phyloP scores from a whole-genome alignment of 129 eudicot species.

The Kitagawia praeruptora region DNA sequence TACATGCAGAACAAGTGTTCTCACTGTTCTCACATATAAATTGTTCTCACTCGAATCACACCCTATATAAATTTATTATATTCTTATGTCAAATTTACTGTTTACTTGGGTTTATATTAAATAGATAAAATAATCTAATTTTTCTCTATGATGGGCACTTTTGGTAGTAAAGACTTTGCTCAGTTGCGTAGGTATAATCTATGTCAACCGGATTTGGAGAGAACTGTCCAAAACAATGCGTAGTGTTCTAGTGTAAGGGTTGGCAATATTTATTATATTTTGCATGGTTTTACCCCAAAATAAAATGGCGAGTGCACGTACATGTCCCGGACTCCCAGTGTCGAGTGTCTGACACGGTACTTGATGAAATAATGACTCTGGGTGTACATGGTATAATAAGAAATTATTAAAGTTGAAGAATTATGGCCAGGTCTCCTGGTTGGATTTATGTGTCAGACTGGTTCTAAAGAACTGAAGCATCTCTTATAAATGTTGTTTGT shows the following conservation, averaged over 20 bases:
- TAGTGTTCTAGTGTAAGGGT: background rate
- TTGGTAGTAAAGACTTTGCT: background rate
- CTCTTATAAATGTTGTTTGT: background rate
- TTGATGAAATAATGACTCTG: background rate
- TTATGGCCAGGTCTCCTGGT: background rate
- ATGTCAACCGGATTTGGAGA: background rate
- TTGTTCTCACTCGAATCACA: no score
- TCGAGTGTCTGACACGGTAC: background rate
- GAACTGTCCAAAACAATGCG: background rate
- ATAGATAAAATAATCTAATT: background rate
- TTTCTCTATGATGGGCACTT: background rate
- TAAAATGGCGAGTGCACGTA: background rate
- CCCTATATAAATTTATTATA: no score
- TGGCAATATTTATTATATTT: background rate
- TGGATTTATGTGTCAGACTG: background rate
- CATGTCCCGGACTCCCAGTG: background rate
- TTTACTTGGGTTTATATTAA: no score
- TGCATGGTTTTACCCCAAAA: background rate
- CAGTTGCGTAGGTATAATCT: background rate
- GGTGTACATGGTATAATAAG: background rate
- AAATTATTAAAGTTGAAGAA: background rate
- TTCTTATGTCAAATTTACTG: background rate
- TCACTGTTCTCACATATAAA: no score
- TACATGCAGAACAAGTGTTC: no score
- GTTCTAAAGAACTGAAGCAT: background rate